phyloP scores from a whole-genome alignment of 306 rosid genomes.

The Echinosophora koreensis region DNA sequence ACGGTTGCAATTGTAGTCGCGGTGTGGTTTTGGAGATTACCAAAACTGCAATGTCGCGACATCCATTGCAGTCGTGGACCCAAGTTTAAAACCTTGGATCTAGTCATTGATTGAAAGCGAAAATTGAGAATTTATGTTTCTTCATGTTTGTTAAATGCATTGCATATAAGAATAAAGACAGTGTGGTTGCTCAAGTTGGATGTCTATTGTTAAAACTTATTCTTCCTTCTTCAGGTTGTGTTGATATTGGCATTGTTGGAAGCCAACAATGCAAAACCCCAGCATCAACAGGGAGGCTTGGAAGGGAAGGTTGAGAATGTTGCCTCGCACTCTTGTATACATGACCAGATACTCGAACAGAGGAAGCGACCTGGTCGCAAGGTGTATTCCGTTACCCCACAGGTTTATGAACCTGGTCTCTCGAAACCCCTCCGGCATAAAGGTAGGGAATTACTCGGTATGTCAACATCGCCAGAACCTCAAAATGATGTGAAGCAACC shows the following conservation, averaged over 20 bases:
- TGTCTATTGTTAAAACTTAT: slow-evolving; percentile 38
- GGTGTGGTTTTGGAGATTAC: too few species aligned
- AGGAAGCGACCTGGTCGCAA: slow-evolving; percentile 89
- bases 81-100: too few species aligned
- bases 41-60: too few species aligned
- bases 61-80: too few species aligned
- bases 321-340: slow-evolving; percentile 94
- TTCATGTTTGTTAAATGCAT: slow-evolving; percentile 25
- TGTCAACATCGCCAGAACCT: slow-evolving; percentile 50
- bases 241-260: slow-evolving; percentile 70
- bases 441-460: slow-evolving; percentile 84
- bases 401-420: slow-evolving; percentile 66
- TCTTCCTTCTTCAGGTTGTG: slow-evolving; percentile 67
- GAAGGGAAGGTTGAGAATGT: slow-evolving; percentile 58
- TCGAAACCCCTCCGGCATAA: slow-evolving; percentile 63
- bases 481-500: slow-evolving; percentile 77
- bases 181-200: slow-evolving; percentile 28
- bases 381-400: slow-evolving; percentile 91
- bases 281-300: slow-evolving; percentile 53
- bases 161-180: not conserved
- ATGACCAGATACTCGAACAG: slow-evolving; percentile 91
- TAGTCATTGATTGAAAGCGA: slow-evolving; percentile 6
- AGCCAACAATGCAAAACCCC: slow-evolving; percentile 56
- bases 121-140: slow-evolving; percentile 31
- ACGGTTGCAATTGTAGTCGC: too few species aligned